Evolutionary conservation across 371 early-diverging fungal genomes (phyloP).

Genomic region (Actinomucor elegans): DNA sequence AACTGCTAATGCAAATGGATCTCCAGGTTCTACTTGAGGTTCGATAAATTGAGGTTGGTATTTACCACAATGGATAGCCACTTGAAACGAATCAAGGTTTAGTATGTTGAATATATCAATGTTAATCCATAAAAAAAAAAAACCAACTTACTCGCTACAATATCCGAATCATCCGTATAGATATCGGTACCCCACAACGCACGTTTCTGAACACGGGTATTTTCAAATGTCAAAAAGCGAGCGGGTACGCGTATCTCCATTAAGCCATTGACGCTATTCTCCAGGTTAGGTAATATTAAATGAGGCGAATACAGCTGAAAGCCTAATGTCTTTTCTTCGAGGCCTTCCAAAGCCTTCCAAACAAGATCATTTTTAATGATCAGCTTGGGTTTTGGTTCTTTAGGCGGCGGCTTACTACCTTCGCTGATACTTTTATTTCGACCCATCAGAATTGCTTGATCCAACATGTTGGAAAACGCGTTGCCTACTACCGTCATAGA

Average conservation of each 20-base stretch:
- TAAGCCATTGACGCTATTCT: constrained; percentile 51
- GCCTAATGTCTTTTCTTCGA: constrained; percentile 47
- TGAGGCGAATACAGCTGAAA: constrained; percentile 52
- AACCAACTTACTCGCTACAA: constrained; percentile 69
- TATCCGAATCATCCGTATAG: constrained; percentile 87
- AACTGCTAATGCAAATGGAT: constrained; percentile 30
- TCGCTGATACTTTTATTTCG: not conserved
- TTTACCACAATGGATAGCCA: constrained; percentile 47
- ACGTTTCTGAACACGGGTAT: constrained; percentile 52
- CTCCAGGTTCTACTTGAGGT: constrained; percentile 25
- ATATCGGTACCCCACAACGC: constrained; percentile 88
- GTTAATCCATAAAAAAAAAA: not conserved
- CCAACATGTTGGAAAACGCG: constrained; percentile 14
- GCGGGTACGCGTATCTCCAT: constrained; percentile 60
- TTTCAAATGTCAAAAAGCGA: constrained; percentile 54
- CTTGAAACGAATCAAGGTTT: too few species aligned
- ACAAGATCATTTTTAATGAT: constrained; percentile 54
- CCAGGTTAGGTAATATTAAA: constrained; percentile 48
- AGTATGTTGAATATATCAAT: not conserved
- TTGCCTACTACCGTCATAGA: constrained; percentile 14
- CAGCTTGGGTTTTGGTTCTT: constrained; percentile 29
- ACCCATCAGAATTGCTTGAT: constrained; percentile 7
- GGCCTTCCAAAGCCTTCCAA: constrained; percentile 38
- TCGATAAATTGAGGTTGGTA: constrained; percentile 28
- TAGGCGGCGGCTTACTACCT: not conserved